Evolutionary conservation across 2,329 filamentous ascomycete species (phyloP), one percentile per base, ranked within the genome.

Genomic region (Cordyceps sp.): DNA sequence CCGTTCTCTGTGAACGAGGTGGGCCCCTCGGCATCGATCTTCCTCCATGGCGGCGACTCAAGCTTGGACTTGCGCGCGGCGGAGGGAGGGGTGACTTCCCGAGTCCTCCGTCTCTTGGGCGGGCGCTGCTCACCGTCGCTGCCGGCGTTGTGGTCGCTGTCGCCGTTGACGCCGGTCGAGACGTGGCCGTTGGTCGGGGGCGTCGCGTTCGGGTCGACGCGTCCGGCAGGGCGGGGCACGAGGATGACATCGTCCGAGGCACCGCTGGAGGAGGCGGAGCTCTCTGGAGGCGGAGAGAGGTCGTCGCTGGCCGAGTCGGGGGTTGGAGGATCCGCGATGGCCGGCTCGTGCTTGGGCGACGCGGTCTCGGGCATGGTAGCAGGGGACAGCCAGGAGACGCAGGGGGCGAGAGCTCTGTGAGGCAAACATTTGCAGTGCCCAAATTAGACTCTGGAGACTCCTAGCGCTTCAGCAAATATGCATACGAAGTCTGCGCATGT

Each of bases 11-110:
- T 69, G 50, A 92, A 86, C 1, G 81, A 79, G 4, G 88, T 90
- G 16, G 90, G 90, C 0, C 90, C 90, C 19, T 93, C 81, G 26
- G 80, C 83, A 36, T 69, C 69, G 39, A 81, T 69, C 47, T 74
- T 82, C 61, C 90, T 96, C 90, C 90, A 98, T 16, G 90, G 90
- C 41, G 90, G 90, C 39, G 88, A 96, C 37, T 68, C 64, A 33
- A 61, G 58, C 34, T 58, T 58, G 1, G 40, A 37, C 36, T 57
- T 76, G 62, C 46, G 54, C 46, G 38, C 61, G 54, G 45, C 36
- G 36, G 52, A 37, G 1, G 46, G 47, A 22, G 62, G 59, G 17
- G 58, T 66, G 39, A 51, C 48, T 9, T 66, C 60, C 39, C 58
- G 61, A 20, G 69, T 62, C 49, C 73, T 73, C 39, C 73, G 74